Base-by-base conservation (phyloP, 2,329 filamentous ascomycete species). In the Phialocephala sp. region DNA sequence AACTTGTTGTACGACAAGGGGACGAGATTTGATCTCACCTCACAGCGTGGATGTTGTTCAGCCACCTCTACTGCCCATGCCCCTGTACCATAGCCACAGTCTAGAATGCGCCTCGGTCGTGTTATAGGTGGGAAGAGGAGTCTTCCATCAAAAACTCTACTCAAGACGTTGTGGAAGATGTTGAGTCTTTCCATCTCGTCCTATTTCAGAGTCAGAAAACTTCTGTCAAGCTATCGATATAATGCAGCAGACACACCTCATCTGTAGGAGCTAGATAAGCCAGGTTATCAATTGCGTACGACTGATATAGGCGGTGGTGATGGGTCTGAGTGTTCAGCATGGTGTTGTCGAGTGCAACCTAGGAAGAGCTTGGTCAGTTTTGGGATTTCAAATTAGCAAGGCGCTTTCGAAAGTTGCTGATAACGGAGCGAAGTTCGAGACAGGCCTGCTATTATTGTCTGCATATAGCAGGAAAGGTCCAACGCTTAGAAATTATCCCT, bases 61-160 rank as follows among this genome's bases (percentile, higher is more conserved):
- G 90, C 90, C 60, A 91, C 87, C 27, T 90, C 88, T 39, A 86
- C 79, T 24, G 90, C 89, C 91, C 91, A 93, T 57, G 86, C 82
- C 47, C 84, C 90, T n/a, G 87, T 83, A 47, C 91, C 91, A 76
- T 87, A 91, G 0, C 91, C 91, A 71, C 89, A 92, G 65, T 93
- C 91, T 35, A 93, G 81, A 50, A 93, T 83, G 72, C 84, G 84
- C 70, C 80, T 41, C 14, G 85, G 84, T 35, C 81, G 79, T 54
- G 76, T 78, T 58, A 92, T 79, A 6, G 88, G 88, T n/a, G 90
- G 89, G 67, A 93, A 91, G 72, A 93, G 85, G 32, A 91, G 80
- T 69, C 87, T 83, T 65, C 84, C 80, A 69, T 92, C 88, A 74
- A 93, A 92, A 60, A 90, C 80, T 69, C 79, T 83, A 67, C 80